Base-by-base conservation (phyloP, 495 filamentous ascomycete genomes). In the Penicillium roqueforti region DNA sequence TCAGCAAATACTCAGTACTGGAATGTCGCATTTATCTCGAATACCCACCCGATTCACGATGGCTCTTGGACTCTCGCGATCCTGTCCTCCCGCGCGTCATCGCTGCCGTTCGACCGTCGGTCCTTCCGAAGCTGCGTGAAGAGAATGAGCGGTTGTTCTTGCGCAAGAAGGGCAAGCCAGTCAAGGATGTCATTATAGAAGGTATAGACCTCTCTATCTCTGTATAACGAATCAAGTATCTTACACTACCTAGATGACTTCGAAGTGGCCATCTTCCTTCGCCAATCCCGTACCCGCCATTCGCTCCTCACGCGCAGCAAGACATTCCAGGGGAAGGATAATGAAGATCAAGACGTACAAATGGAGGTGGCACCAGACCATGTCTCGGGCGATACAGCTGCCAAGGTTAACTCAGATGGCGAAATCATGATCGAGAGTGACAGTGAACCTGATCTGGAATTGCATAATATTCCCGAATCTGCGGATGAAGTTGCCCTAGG, bases 11-110 rank as follows among this genome's bases (percentile, higher is more conserved):
- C 69, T 95, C 93, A 16, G 91, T 96, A 51, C 80, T 98, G 42
- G 93, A 98, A 79, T 88, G 86, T 45, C 89, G 92, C 37, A 92
- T 98, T 61, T 98, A 96, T 71, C 83, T 96, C 40, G 93, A 97
- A 53, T 89, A 88, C 52, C 93, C 93, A 3, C 82, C 87, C 7
- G 85, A 95, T 40, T 80, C 85, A 37, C 76, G 84, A 54, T 98
- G 93, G 93, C 84, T 98, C 8, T 80, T 96, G 41, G 57, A 68
- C 43, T 69, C 85, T 16, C 80, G 83, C 41, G 76, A 88, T 55
- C 84, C 87, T 1, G 79, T 91, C 26, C 80, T 98, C 9, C 86
- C 85, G 11, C 86, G 85, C 49, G 83, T 97, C 56, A 89, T 97
- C 51, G 80, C 86, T 61, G 85, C 83, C 38, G 85, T 97, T 19